Percentiles rank a stretch among this genome's conserved stretches.
phyloP scores from a whole-genome alignment of 805 yeast genomes.

The Sungouiella thailandica region DNA sequence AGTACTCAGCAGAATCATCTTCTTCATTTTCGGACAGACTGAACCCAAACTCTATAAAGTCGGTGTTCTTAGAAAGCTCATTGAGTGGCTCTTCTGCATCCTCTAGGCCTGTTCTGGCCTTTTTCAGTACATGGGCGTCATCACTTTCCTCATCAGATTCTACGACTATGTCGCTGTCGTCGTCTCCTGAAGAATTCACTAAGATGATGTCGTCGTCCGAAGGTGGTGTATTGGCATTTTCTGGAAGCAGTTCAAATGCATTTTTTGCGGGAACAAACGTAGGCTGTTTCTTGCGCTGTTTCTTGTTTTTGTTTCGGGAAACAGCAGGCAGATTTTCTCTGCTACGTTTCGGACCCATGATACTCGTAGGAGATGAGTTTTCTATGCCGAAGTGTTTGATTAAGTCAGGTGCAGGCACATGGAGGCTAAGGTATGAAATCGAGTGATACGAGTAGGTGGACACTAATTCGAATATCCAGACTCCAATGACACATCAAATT shows the following conservation, averaged over 20 bases:
- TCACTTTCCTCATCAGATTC: conserved; percentile 20
- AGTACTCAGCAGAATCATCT: conserved; percentile 16
- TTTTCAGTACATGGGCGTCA: conserved; percentile 4
- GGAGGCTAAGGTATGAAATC: too few species aligned
- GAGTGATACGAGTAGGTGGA: too few species aligned
- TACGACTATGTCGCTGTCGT: conserved; percentile 16
- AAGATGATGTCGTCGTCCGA: conserved; percentile 26
- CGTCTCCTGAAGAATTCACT: conserved; percentile 25
- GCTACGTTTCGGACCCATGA: conserved; percentile 9
- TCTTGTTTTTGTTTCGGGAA: conserved; percentile 1
- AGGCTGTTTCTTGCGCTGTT: conserved; percentile 1
- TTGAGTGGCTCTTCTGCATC: conserved; percentile 18
- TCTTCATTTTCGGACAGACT: conserved; percentile 39
- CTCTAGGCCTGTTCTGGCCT: conserved; percentile 5
- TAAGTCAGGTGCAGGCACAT: too few species aligned
- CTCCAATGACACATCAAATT: too few species aligned
- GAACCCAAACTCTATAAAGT: conserved; percentile 53
- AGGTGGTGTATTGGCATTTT: conserved; percentile 16
- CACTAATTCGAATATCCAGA: too few species aligned
- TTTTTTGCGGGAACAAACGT: conserved; percentile 1
- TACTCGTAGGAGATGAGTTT: background rate
- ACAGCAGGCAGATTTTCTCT: conserved; percentile 6
- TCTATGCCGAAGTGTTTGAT: too few species aligned
- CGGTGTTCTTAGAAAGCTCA: conserved; percentile 42
- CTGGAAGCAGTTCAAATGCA: conserved; percentile 2